phyloP scores from a whole-genome alignment of 2,329 filamentous ascomycete species.

The Pyricularia sp. region DNA sequence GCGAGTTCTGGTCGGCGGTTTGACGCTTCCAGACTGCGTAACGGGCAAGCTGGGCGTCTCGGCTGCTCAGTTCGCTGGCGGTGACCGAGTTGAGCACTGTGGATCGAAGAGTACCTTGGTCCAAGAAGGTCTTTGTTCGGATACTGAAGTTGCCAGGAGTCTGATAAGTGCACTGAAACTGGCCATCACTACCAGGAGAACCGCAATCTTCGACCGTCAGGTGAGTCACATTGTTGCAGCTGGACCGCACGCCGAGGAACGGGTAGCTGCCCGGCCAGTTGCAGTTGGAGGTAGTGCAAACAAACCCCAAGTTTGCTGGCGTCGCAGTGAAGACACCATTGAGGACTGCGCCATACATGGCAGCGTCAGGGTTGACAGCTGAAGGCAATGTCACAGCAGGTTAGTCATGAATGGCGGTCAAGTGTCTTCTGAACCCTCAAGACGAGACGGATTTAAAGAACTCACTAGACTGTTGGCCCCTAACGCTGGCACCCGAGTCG shows the following conservation, averaged over 20 bases:
- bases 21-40: conserved; percentile 2
- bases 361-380: neutral
- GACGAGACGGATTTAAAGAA: too few species aligned
- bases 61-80: neutral
- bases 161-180: neutral
- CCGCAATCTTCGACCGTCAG: neutral
- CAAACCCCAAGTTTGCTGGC: neutral
- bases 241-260: conserved; percentile 1
- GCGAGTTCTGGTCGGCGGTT: neutral
- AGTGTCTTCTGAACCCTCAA: neutral
- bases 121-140: neutral
- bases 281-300: conserved; percentile 3
- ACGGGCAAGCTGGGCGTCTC: neutral
- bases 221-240: conserved; percentile 1
- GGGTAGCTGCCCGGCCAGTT: conserved; percentile 1
- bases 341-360: conserved; percentile 1
- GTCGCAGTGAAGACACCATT: neutral
- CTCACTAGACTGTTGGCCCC: neutral
- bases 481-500: conserved; percentile 1
- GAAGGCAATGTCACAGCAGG: neutral
- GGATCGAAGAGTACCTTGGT: neutral
- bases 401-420: neutral
- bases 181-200: neutral
- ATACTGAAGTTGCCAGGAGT: neutral
- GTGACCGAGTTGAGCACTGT: conserved; percentile 1